Base-by-base conservation (phyloP, 768 basidiomycete species). In the Suillus tomentosus region DNA sequence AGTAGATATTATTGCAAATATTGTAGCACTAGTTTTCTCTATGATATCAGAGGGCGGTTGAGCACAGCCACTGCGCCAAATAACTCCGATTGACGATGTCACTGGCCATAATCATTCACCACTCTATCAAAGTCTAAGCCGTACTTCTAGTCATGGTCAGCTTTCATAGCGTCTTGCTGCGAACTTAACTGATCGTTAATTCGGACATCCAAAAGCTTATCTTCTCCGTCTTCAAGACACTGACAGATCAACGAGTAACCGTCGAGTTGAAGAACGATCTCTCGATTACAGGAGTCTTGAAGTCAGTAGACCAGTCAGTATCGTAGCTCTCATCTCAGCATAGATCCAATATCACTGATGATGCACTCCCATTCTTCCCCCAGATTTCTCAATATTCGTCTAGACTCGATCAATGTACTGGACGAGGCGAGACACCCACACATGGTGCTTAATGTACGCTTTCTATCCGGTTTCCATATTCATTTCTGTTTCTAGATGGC, bases 191-290 rank as follows among this genome's bases (percentile, higher is more conserved):
- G 9, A 58, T 42, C 9, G 9, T 42, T 24, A 9, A 17, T 57
- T 37, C 27, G 15, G n/a, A 19, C 9, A 15, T 36, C 8, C 92
- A 14, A 36, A 69, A 76, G 95, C 89, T 96, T 70, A 96, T 94
- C 68, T 95, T 94, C 81, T 98, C 96, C 53, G 96, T 99, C 34
- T 99, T 99, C 89, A 99, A 99, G 80, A 99, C 97, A 10, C 87
- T 99, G 39, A 98, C 96, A 11, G 95, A 98, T 79, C 96, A 99
- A 74, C 87, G 90, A 72, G 96, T 99, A 71, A 95, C 93, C 5
- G 96, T 97, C 68, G 95, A 98, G 76, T 88, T 99, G 72, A 99
- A 99, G 81, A 99, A 99, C 79, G 97, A 99, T 78, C 87, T 99
- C 61, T 95, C 92, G 22, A 97, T 99, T 76, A 94, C 92, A 11